phyloP scores from a whole-genome alignment of 768 basidiomycete species.

The Kondoa malvinella region DNA sequence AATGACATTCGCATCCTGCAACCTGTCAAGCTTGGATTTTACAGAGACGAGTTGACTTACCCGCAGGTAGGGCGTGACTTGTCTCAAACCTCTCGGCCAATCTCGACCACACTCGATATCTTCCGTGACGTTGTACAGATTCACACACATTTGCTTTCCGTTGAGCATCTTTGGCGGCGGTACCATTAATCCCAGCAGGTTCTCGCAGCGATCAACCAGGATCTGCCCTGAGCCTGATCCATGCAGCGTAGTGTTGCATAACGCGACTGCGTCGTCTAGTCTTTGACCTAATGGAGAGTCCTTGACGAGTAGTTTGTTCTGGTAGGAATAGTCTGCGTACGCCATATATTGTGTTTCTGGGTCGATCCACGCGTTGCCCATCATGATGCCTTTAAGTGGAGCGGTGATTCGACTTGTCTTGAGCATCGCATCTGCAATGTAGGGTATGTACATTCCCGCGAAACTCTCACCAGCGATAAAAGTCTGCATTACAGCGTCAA shows the following conservation, averaged over 20 bases:
- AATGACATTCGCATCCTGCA: constrained; percentile 51
- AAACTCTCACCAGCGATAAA: constrained; percentile 92
- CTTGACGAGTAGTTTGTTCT: constrained; percentile 57
- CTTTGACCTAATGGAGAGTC: constrained; percentile 51
- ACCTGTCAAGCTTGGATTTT: constrained; percentile 27
- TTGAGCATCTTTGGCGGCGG: constrained; percentile 41
- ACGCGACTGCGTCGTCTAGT: constrained; percentile 42
- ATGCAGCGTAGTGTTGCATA: constrained; percentile 42
- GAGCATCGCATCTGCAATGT: constrained; percentile 47
- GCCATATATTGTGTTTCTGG: constrained; percentile 57
- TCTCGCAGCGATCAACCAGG: constrained; percentile 44
- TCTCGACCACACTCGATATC: constrained; percentile 89
- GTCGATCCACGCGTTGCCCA: constrained; percentile 98
- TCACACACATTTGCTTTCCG: constrained; percentile 59
- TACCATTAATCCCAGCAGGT: constrained; percentile 38
- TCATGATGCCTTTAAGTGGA: constrained; percentile 49
- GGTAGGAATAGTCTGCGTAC: constrained; percentile 69
- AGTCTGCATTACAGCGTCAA: constrained; percentile 43
- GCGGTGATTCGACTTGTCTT: constrained; percentile 16
- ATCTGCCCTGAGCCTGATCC: constrained; percentile 33
- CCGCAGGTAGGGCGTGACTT: constrained; percentile 53
- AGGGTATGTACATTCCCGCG: constrained; percentile 95
- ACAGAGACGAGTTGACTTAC: background rate
- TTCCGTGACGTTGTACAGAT: constrained; percentile 80
- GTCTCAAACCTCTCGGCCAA: constrained; percentile 73